Percentiles rank a stretch among this genome's conserved stretches.
Conservation (phyloP, 352 stramenopile species). For the Globisporangium yorkense region DNA sequence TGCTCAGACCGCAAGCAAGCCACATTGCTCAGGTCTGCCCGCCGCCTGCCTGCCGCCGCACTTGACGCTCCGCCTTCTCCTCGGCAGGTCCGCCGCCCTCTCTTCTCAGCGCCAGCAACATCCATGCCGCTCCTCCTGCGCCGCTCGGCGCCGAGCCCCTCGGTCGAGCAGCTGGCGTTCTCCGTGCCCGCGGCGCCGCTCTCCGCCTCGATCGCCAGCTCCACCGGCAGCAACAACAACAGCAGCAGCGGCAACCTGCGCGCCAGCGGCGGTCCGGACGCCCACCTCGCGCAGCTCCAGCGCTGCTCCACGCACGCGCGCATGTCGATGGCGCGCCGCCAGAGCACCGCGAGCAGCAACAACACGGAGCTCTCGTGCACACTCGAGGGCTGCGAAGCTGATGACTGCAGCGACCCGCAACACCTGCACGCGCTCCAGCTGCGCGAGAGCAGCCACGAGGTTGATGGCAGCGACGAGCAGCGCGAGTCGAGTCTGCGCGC, state of each 20-base stretch:
- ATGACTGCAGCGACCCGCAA: slow-evolving; percentile 13
- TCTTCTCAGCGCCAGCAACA: neutral
- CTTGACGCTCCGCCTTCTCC: neutral
- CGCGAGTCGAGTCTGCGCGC: slow-evolving; percentile 12
- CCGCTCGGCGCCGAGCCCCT: slow-evolving; percentile 54
- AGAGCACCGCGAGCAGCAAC: slow-evolving; percentile 30
- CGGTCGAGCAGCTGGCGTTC: slow-evolving; percentile 69
- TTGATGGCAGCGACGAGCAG: slow-evolving; percentile 10
- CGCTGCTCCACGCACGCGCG: slow-evolving; percentile 32
- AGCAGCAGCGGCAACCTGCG: slow-evolving; percentile 6
- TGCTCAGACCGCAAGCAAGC: neutral
- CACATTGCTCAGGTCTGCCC: neutral
- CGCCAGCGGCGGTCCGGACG: slow-evolving; percentile 5
- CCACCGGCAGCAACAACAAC: slow-evolving; percentile 1
- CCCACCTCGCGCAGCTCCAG: slow-evolving; percentile 18
- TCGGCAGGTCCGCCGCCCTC: neutral
- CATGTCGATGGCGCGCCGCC: slow-evolving; percentile 25
- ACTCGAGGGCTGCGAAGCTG: slow-evolving; percentile 12
- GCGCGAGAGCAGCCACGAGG: slow-evolving; percentile 15
- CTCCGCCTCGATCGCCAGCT: slow-evolving; percentile 5
- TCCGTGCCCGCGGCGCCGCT: slow-evolving; percentile 26
- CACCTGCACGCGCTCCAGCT: slow-evolving; percentile 7
- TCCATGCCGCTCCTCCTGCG: slow-evolving; percentile 71
- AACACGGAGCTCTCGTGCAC: slow-evolving; percentile 12
- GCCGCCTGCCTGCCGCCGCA: neutral